Base-by-base conservation (phyloP, 129 eudicot species). In the Flaveria linearis region DNA sequence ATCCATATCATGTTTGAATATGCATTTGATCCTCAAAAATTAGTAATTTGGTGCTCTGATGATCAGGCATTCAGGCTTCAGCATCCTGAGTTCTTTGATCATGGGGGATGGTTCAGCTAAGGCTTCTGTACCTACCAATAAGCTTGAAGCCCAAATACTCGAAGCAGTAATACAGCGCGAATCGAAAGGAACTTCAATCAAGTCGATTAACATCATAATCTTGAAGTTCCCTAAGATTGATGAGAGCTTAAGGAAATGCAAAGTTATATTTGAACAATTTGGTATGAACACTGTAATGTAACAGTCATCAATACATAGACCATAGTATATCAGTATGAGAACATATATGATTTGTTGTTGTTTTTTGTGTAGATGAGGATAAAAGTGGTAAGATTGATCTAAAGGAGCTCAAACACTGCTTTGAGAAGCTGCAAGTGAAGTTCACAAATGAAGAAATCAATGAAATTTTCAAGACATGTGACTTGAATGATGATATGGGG, bases 201-300 rank as follows among this genome's bases (percentile, higher is more conserved):
- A 79, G 82, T 90, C 98, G 43, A 87, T 93, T 18, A 86, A 87
- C 78, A 86, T 76, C 83, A 84, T 93, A 51, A 86, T 93, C 53
- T 81, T 93, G 46, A 90, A 87, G 30, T 90, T 93, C 64, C 98
- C 98, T 18, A 93, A 91, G 76, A 91, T 93, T 71, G 98, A 87
- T 46, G 83, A 81, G 83, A 93, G 88, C 80, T 78, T 91, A 26
- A 86, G 91, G 69, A 93, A 89, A 86, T 90, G 96, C 86, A 87
- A 85, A 84, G 88, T 84, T 52, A 91, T 80, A 25, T 93, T 91
- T 69, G 81, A 93, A 73, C 87, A 87, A 39, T 93, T 93, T 67
- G 97, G 98, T 88, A 69, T 22, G 90, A 58, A 36, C 43, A 69
- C 17, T 41, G 1, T 13, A 28, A 36, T 5, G 41, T 30, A 36